Percentiles rank a stretch among this genome's conserved stretches.
Evolutionary conservation across 345 rosid genomes (phyloP).

Genomic region (Arabis hirsuta): DNA sequence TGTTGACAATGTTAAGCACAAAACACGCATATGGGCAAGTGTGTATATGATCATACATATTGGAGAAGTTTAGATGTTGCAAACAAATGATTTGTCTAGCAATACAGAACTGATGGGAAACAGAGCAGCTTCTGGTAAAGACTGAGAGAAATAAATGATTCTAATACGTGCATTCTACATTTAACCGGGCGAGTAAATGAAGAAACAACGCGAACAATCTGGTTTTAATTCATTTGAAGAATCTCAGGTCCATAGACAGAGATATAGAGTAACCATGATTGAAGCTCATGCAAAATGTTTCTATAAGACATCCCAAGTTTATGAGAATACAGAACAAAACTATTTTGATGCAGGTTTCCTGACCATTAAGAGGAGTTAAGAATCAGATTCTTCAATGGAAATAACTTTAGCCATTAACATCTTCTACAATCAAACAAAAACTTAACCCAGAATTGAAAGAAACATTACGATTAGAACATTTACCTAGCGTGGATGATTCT

Average conservation of each 20-base stretch:
- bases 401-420: background rate
- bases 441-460: background rate
- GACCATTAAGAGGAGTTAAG: background rate
- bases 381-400: slow-evolving; percentile 6
- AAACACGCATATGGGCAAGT: too few species aligned
- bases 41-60: background rate
- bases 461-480: background rate
- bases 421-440: background rate
- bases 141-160: background rate
- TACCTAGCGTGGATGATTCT: slow-evolving; percentile 95
- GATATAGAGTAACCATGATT: background rate
- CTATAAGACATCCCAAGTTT: background rate
- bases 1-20: background rate
- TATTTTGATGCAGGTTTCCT: background rate
- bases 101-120: background rate
- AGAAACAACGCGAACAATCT: background rate
- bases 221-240: background rate
- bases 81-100: background rate
- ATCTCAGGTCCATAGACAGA: background rate
- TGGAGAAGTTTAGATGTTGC: background rate
- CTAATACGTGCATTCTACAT: background rate
- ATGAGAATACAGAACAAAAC: background rate
- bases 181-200: background rate
- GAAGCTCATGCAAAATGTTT: background rate
- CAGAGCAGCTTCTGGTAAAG: background rate